Evolutionary conservation across 345 rosid genomes (phyloP).

Genomic region (Litchi chinensis): DNA sequence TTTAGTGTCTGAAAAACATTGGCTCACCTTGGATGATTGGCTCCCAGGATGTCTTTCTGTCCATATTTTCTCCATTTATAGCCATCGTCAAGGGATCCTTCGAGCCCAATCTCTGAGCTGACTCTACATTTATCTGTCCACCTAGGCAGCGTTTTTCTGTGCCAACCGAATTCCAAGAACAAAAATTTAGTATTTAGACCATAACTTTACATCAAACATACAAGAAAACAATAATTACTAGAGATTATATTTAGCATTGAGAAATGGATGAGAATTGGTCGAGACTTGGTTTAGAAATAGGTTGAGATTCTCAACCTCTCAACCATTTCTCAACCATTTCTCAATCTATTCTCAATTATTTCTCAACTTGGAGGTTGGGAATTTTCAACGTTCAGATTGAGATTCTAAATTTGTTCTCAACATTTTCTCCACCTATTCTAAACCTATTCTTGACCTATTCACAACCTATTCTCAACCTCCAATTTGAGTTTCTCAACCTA

Average conservation of each 20-base stretch:
- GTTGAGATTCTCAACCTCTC: no score
- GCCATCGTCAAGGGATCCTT: slow-evolving; percentile 54
- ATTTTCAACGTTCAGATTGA: no score
- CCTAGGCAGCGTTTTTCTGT: slow-evolving; percentile 57
- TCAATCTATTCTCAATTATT: no score
- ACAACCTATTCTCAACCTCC: no score
- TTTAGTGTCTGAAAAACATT: not conserved
- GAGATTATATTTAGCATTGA: not conserved
- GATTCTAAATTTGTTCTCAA: no score
- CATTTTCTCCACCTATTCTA: no score
- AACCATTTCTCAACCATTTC: no score
- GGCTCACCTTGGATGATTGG: slow-evolving; percentile 80
- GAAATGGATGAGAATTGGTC: no score
- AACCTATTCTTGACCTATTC: no score
- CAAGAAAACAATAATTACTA: not conserved
- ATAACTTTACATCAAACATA: slow-evolving; percentile 1
- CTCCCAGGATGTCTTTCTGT: slow-evolving; percentile 86
- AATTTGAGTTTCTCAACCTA: no score
- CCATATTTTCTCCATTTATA: slow-evolving; percentile 93
- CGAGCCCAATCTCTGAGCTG: slow-evolving; percentile 15
- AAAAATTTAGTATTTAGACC: slow-evolving; percentile 15
- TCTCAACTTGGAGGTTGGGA: no score
- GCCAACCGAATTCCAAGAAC: slow-evolving; percentile 20
- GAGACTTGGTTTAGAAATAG: no score
- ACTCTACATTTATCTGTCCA: slow-evolving; percentile 76